phyloP scores from a whole-genome alignment of 1,284 basidiomycete genomes.

The Ganoderma resinaceum region DNA sequence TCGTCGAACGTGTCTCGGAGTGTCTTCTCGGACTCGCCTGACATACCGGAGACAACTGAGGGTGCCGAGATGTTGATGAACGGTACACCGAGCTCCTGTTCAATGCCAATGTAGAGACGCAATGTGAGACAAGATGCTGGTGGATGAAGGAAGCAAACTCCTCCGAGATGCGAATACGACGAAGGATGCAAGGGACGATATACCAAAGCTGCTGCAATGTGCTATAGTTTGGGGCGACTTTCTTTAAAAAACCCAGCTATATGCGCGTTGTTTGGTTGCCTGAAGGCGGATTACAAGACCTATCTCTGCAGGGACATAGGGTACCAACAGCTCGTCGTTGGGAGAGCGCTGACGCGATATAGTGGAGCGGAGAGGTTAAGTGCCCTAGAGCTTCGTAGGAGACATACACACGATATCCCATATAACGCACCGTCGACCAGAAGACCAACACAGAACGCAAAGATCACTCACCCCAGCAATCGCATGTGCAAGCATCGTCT shows the following conservation, averaged over 20 bases:
- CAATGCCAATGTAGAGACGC: too few relatives aligned
- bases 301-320: too few relatives aligned
- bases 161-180: not conserved
- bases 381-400: too few relatives aligned
- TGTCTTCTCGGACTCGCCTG: constrained; percentile 96
- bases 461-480: constrained; percentile 84
- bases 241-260: too few relatives aligned
- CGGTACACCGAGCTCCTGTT: constrained; percentile 87
- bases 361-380: too few relatives aligned
- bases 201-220: too few relatives aligned
- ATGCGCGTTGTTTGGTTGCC: too few relatives aligned
- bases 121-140: not conserved
- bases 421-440: not conserved
- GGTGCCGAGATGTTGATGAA: constrained; percentile 96
- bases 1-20: constrained; percentile 96
- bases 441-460: not conserved
- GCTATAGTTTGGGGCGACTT: too few relatives aligned
- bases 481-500: constrained; percentile 91
- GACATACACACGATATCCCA: too few relatives aligned
- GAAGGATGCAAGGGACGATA: not conserved
- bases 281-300: too few relatives aligned
- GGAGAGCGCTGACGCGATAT: too few relatives aligned
- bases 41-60: constrained; percentile 96
- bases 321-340: too few relatives aligned
- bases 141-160: not conserved